Evolutionary conservation across 345 rosid genomes (phyloP), one percentile per base, ranked within the genome.

Genomic region (Dipteronia dyeriana): DNA sequence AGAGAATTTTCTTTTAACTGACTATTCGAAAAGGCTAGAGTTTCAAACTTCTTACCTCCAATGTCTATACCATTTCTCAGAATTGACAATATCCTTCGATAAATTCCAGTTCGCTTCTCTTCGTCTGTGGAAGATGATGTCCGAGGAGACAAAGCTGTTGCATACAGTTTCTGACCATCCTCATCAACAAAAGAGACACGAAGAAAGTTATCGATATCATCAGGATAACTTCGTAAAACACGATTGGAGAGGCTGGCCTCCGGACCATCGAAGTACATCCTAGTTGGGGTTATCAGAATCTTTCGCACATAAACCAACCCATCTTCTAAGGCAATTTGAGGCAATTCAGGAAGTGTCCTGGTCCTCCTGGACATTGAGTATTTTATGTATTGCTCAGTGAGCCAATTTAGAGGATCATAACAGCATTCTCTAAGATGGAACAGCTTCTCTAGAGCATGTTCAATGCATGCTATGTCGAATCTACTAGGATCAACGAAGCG

Each of bases 1-100:
- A 86, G 76, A 74, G 90, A 85, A 81, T 82, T 85, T 51, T 87
- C 88, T 22, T 80, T 74, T 87, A 88, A 75, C 90, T 87, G 90
- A 75, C 90, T 87, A n/a, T 86, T 76, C 29, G 88, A 87, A 68
- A 82, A 87, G 10, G 90, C 90, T 51, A 87, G 87, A 73, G 86
- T 85, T 70, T 85, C 84, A 79, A 87, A 87, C 71, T 66, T n/a
- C n/a, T n/a, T n/a, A n/a, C n/a, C n/a, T n/a, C n/a, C n/a, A n/a
- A n/a, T n/a, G n/a, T n/a, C n/a, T n/a, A n/a, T n/a, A n/a, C n/a
- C n/a, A n/a, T n/a, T n/a, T n/a, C n/a, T n/a, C n/a, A n/a, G n/a
- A n/a, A n/a, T n/a, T n/a, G n/a, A n/a, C n/a, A n/a, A n/a, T n/a
- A n/a, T n/a, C n/a, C n/a, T 80, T 47, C 34, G 63, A 65, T 83